Conservation (phyloP, 257 asterid genomes). For the Paraleonurus japonicus region DNA sequence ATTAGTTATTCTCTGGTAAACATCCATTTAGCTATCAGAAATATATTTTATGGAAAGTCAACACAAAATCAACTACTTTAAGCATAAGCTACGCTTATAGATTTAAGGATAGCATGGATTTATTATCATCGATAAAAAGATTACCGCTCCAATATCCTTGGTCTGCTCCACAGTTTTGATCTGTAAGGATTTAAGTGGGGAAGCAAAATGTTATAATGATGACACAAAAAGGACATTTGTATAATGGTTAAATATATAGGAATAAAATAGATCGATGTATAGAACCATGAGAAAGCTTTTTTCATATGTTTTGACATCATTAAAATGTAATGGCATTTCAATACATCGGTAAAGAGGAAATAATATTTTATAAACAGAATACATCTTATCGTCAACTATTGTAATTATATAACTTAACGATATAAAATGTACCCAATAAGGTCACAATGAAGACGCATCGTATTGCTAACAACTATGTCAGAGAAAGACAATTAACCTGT, state of each 20-base stretch:
- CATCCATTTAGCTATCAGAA: not conserved
- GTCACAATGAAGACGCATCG: not conserved
- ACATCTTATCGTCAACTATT: conserved; percentile 1
- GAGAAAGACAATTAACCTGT: conserved; percentile 42
- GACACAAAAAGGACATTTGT: not conserved
- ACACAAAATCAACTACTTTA: not conserved
- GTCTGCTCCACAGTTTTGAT: conserved; percentile 37
- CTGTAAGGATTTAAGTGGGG: conserved; percentile 33
- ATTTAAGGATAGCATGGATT: conserved; percentile 1
- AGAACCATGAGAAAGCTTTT: not conserved
- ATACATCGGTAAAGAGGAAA: not conserved
- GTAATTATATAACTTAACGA: not conserved
- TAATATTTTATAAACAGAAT: not conserved
- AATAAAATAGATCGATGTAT: conserved; percentile 3
- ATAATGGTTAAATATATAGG: not conserved
- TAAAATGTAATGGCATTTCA: conserved; percentile 6
- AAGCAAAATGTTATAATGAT: conserved; percentile 2
- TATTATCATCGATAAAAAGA: not conserved
- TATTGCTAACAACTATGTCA: not conserved
- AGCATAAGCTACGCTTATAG: not conserved
- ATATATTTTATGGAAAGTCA: not conserved
- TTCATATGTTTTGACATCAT: not conserved
- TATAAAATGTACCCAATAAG: not conserved
- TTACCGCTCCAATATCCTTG: conserved; percentile 55
- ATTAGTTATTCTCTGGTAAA: not conserved